Base-by-base conservation (phyloP, 2,329 filamentous ascomycete species). In the Fusarium secorum region DNA sequence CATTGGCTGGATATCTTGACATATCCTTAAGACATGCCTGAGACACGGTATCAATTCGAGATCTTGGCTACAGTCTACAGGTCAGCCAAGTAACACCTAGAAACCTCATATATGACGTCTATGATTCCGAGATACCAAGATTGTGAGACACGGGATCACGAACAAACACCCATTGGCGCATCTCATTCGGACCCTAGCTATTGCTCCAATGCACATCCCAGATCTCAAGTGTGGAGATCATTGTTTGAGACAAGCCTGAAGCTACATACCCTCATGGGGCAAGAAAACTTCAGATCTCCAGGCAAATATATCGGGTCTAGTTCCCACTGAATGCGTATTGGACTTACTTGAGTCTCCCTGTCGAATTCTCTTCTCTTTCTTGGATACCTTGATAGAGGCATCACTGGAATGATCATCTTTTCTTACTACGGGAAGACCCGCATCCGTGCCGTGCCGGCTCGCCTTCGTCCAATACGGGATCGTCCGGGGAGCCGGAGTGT, bases 71-170 rank as follows among this genome's bases (percentile, higher is more conserved):
- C 26, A 4, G 5, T 10, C n/a, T 22, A 5, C 18, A 4, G 4
- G 6, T n/a, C 10, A n/a, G 5, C n/a, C 22, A 11, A 10, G 13
- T 11, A 15, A 17, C 3, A 10, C 6, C 11, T 15, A 3, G 2
- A 17, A 10, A 26, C 3, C n/a, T 10, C 8, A 26, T n/a, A 5
- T 22, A 55, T 48, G 53, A 28, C 30, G 38, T 55, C 52, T 33
- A 35, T 33, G 38, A 35, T 14, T 20, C 32, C 5, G 10, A n/a
- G 5, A 13, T 17, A 11, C 13, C 18, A 11, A 35, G 13, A 4
- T 5, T 28, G 18, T 33, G 4, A 35, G 39, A 28, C 38, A 55
- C 30, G 30, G 38, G 5, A 26, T 22, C 13, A 14, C 20, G 4
- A 24, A 10, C 1, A 7, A n/a, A 10, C 5, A 44, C 26, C 17